Percentiles rank a stretch among this genome's conserved stretches.
phyloP scores from a whole-genome alignment of 1,284 basidiomycete genomes.

The Tilletia setariae region DNA sequence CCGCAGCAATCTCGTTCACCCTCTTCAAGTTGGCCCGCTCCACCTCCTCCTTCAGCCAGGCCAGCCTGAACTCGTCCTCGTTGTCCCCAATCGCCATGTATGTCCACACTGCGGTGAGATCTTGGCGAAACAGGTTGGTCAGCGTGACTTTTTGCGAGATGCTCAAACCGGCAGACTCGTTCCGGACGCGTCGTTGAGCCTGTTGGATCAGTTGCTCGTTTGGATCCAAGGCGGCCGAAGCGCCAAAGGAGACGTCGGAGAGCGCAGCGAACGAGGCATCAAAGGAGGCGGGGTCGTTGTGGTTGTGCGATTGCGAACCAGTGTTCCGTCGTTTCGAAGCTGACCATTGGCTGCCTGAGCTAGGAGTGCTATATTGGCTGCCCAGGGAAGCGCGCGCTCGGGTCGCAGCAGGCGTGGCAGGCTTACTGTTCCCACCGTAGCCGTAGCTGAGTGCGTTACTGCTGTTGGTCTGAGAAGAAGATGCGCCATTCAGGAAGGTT shows the following conservation, averaged over 20 bases:
- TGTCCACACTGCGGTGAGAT: conserved; percentile 12
- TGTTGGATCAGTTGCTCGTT: conserved; percentile 15
- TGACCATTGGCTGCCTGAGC: neutral
- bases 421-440: neutral
- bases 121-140: conserved; percentile 1
- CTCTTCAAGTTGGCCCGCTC: conserved; percentile 1
- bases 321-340: conserved; percentile 1
- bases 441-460: no score
- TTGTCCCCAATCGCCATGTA: conserved; percentile 14
- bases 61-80: conserved; percentile 13
- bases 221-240: neutral
- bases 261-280: neutral
- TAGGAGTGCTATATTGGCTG: conserved; percentile 4
- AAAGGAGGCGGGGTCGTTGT: neutral
- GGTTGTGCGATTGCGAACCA: neutral
- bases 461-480: neutral
- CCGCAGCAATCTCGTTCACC: neutral
- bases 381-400: neutral
- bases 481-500: neutral
- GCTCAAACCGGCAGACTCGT: neutral
- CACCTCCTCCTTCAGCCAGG: conserved; percentile 16
- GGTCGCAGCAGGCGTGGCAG: neutral
- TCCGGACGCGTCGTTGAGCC: conserved; percentile 12
- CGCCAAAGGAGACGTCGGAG: neutral
- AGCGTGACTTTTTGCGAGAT: conserved; percentile 12